Base-by-base conservation (phyloP, 495 filamentous ascomycete species). In the Penicillium samsonianum region DNA sequence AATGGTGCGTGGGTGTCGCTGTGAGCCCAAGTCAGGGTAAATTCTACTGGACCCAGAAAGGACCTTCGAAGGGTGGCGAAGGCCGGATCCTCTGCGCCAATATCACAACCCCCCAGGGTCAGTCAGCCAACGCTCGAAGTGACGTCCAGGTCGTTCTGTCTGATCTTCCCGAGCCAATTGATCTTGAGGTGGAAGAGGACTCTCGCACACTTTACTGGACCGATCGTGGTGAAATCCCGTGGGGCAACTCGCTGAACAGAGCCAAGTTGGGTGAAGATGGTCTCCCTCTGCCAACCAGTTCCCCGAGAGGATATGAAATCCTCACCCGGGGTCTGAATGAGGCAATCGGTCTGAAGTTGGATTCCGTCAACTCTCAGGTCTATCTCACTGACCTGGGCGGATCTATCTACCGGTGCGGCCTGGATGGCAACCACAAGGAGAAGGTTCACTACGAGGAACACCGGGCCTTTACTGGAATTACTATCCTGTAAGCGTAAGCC, bases 41-140 rank as follows among this genome's bases (percentile, higher is more conserved):
- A 48, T 68, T 84, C 30, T 82, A 78, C 63, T 84, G 81, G 81
- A 80, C 81, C 0, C 82, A 83, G 55, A 84, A 84, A 58, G 82
- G 82, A 0, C 66, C 65, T 1, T 72, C 74, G 6, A 84, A 83
- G 60, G 73, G 71, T n/a, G 61, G 58, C 2, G 58, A 78, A 40
- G 80, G 82, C 2, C 67, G 74, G 5, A 81, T 84, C 47, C 78
- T 82, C 60, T 62, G 65, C 30, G 79, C 80, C 3, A 61, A 72
- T 30, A 73, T 82, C 23, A 57, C 65, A 1, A 65, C 67, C 2
- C 69, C 72, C 0, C 33, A 23, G 14, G 62, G 62, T n/a, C 45
- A 65, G 38, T 57, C 62, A 14, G 40, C 62, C 2, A 19, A 20
- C 4, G 55, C 49, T n/a, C 60, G 73, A 14, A 53, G 44, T 2